Base-by-base conservation (phyloP, 495 filamentous ascomycete species). In the Wilcoxina mikolae region DNA sequence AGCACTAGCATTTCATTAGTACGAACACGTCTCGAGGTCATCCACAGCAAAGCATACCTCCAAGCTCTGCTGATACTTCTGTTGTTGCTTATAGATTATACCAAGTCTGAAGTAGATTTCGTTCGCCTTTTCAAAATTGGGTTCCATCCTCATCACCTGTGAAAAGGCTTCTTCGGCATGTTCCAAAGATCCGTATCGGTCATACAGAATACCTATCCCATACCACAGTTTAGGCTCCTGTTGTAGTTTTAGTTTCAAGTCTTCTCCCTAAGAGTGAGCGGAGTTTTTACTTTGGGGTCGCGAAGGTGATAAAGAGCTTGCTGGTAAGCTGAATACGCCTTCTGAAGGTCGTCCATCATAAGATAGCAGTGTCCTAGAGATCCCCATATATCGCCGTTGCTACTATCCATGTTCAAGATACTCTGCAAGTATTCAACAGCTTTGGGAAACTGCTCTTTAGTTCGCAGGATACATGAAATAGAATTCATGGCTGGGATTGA, bases 161-260 rank as follows among this genome's bases (percentile, higher is more conserved):
- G 91, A 94, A 68, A 96, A 96, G 12, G 91, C 91, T 65, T 96
- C 93, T 66, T 99, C 91, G 58, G 91, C 91, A 71, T 96, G 93
- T 58, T 99, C 91, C 41, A 95, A 78, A 7, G 89, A 95, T 0
- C 91, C 91, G 64, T 96, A 99, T 35, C 91, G 79, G 65, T 99
- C 91, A 60, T 99, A 99, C 2, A 99, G 71, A 51, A 99, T 99
- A 35, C 91, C 91, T 52, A 99, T 99, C 18, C 91, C 91, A 65
- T 99, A 99, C 91, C 91, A 99, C 9, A 99, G 75, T 65, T 94
- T 94, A 3, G 91, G 91, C 65, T 99, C 93, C 85, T 95, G 61
- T n/a, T n/a, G n/a, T 51, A 1, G n/a, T 27, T 29, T 27, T n/a
- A 3, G 9, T 3, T n/a, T 28, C 20, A 39, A 29, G 15, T 20